Evolutionary conservation across 371 early-diverging fungal genomes (phyloP).

Genomic region (Apophysomyces sp.): DNA sequence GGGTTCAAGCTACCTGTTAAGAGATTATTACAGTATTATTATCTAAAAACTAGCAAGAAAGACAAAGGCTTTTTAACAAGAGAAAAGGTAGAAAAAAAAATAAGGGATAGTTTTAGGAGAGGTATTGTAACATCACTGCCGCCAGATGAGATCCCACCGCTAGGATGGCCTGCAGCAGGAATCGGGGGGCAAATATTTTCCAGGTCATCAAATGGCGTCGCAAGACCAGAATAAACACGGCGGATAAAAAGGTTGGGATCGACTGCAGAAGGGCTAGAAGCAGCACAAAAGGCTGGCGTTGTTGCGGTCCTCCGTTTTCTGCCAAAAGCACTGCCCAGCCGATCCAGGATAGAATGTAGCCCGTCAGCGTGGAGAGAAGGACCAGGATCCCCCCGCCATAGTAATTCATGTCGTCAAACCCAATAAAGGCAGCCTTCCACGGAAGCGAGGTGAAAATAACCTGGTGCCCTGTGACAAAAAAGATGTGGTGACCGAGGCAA

Average conservation of each 20-base stretch:
- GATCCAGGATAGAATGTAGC: slow-evolving; percentile 58
- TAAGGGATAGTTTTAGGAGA: not conserved
- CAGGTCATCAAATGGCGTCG: slow-evolving; percentile 93
- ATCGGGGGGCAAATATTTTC: slow-evolving; percentile 93
- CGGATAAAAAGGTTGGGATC: slow-evolving; percentile 50
- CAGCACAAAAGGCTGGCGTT: slow-evolving; percentile 7
- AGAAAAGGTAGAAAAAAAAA: too few relatives aligned
- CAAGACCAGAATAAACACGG: slow-evolving; percentile 60
- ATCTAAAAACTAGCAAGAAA: too few relatives aligned
- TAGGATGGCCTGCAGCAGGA: slow-evolving; percentile 62
- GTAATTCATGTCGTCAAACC: slow-evolving; percentile 71
- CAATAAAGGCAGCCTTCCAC: slow-evolving; percentile 88
- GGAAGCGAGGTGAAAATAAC: slow-evolving; percentile 85
- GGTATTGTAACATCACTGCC: not conserved
- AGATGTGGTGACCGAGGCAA: slow-evolving; percentile 67
- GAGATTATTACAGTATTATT: too few relatives aligned
- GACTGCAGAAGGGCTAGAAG: slow-evolving; percentile 48
- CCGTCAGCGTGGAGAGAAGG: slow-evolving; percentile 75
- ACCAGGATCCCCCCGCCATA: slow-evolving; percentile 73
- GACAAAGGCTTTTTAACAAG: not conserved
- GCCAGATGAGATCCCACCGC: slow-evolving; percentile 20
- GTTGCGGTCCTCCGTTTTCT: not conserved
- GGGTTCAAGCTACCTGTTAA: too few relatives aligned
- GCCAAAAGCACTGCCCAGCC: slow-evolving; percentile 32
- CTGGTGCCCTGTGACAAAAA: slow-evolving; percentile 93